phyloP scores from a whole-genome alignment of 495 filamentous ascomycete species.

The Lasiosphaeria ovina region DNA sequence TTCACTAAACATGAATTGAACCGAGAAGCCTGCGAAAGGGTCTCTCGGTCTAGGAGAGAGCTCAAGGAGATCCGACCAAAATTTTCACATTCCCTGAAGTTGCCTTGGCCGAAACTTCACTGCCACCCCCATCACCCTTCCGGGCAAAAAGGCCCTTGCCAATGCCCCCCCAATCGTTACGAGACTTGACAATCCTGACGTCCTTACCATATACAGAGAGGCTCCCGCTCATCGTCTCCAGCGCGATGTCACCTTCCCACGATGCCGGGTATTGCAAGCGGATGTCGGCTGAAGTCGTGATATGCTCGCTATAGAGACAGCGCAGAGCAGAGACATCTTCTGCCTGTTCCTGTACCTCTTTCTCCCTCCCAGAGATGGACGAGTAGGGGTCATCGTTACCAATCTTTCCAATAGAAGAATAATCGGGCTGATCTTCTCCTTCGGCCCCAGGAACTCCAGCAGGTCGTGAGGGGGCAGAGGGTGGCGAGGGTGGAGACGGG shows the following conservation, averaged over 20 bases:
- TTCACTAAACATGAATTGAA: not conserved
- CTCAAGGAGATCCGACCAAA: constrained; percentile 26
- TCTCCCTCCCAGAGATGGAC: not conserved
- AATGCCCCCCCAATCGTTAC: constrained; percentile 30
- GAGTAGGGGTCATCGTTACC: constrained; percentile 7
- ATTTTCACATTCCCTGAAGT: constrained; percentile 32
- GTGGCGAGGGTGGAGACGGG: constrained; percentile 3
- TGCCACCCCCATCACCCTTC: constrained; percentile 37
- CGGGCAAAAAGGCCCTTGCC: constrained; percentile 30
- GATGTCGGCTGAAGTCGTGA: constrained; percentile 35
- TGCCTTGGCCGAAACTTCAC: constrained; percentile 21
- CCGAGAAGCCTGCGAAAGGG: not conserved
- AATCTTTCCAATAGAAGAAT: not conserved
- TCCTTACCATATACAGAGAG: constrained; percentile 32
- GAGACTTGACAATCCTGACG: constrained; percentile 30
- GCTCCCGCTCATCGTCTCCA: constrained; percentile 28
- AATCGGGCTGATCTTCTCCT: not conserved
- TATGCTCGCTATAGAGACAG: constrained; percentile 31
- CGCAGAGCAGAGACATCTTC: constrained; percentile 16
- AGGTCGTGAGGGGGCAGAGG: not conserved
- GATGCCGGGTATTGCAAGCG: constrained; percentile 32
- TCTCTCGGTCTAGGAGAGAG: not conserved
- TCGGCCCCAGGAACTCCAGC: too few species aligned
- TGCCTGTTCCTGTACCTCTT: too few species aligned
- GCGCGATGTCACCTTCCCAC: constrained; percentile 41